Conservation (phyloP, 1,284 basidiomycete genomes). For the Flammula alnicola region DNA sequence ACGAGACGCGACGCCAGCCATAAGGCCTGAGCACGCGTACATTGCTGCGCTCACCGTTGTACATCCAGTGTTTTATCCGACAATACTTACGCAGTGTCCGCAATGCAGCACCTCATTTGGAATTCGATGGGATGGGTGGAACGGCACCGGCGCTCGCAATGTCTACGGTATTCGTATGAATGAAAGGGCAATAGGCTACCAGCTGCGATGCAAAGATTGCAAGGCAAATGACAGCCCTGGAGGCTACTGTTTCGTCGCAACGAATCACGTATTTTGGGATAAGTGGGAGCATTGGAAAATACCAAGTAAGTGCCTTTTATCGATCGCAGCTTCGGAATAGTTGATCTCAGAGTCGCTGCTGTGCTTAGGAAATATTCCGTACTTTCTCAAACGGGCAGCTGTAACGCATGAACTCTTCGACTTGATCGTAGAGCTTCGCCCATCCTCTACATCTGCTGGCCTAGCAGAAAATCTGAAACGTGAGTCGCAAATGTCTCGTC, state of each 20-base stretch:
- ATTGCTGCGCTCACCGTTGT: neutral
- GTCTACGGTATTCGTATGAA: slow-evolving; percentile 12
- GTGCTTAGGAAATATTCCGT: slow-evolving; percentile 6
- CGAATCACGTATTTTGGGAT: slow-evolving; percentile 1
- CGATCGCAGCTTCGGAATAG: neutral
- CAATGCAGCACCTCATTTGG: slow-evolving; percentile 2
- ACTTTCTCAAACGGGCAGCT: slow-evolving; percentile 1
- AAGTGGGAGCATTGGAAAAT: slow-evolving; percentile 15
- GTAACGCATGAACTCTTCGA: slow-evolving; percentile 14
- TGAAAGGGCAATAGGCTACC: slow-evolving; percentile 16
- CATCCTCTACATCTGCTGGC: slow-evolving; percentile 10
- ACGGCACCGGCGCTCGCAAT: slow-evolving; percentile 6
- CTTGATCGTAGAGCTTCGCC: slow-evolving; percentile 7
- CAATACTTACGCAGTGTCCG: slow-evolving; percentile 1
- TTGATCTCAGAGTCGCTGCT: neutral
- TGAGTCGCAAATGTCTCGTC: too few relatives aligned
- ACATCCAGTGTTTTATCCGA: slow-evolving; percentile 6
- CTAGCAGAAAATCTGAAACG: slow-evolving; percentile 8
- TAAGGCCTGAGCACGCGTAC: slow-evolving; percentile 4
- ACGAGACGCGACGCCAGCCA: slow-evolving; percentile 3
- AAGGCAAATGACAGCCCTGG: slow-evolving; percentile 1
- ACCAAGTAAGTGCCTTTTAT: slow-evolving; percentile 5
- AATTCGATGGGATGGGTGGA: slow-evolving; percentile 12
- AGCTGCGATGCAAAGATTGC: slow-evolving; percentile 15
- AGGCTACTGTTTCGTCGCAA: slow-evolving; percentile 2